phyloP scores from a whole-genome alignment of 192 early-diverging fungal species.

The Coemansia sp. region DNA sequence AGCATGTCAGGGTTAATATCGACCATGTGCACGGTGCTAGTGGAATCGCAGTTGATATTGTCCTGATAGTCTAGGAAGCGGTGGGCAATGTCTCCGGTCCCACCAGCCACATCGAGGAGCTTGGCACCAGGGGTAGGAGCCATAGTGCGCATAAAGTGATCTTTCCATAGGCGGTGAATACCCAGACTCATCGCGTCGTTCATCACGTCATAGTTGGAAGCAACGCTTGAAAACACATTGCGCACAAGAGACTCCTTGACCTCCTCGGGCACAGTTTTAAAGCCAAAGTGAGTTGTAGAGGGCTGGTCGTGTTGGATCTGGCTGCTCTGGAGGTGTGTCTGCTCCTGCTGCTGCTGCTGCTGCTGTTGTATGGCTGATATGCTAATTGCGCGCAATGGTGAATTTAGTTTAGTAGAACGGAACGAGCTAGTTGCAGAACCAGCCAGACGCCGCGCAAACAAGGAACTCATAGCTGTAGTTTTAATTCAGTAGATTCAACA shows the following conservation, averaged over 20 bases:
- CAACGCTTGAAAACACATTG: constrained; percentile 91
- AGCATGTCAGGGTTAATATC: constrained; percentile 99
- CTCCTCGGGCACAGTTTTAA: constrained; percentile 78
- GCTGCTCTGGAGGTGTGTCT: background rate
- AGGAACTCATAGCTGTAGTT: background rate
- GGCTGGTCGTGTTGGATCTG: background rate
- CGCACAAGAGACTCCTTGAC: constrained; percentile 89
- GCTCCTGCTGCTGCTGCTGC: background rate
- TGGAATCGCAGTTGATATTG: constrained; percentile 60
- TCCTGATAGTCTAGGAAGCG: constrained; percentile 87
- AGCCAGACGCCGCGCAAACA: background rate
- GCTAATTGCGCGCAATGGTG: background rate
- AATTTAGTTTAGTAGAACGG: background rate
- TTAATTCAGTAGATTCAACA: background rate
- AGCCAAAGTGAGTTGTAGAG: constrained; percentile 88
- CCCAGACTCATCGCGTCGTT: constrained; percentile 96
- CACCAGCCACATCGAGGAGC: constrained; percentile 95
- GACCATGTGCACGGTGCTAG: constrained; percentile 73
- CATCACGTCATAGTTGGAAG: constrained; percentile 96
- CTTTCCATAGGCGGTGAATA: constrained; percentile 96
- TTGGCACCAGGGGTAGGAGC: constrained; percentile 77
- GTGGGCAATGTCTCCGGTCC: constrained; percentile 96
- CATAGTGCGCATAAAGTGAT: constrained; percentile 83
- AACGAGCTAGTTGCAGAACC: background rate
- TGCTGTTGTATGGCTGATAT: background rate